These are phyloP conservation scores for Globisporangium acanthophoron DNA, from an alignment of 352 stramenopile species.

Conservation along the genomic window DNA sequence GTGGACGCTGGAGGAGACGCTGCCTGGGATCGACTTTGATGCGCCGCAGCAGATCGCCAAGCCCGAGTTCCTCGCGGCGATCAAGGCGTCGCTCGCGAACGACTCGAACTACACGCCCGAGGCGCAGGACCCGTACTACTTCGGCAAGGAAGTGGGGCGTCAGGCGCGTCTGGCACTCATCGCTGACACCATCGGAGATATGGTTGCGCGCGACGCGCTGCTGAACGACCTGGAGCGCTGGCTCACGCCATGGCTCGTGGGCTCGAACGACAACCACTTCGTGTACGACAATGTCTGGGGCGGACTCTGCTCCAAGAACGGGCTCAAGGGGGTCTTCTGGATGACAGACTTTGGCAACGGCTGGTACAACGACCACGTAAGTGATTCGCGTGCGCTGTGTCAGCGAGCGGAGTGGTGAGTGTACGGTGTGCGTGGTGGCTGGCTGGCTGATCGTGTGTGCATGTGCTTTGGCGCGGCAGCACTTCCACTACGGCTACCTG, in stretches of 20 bases:
- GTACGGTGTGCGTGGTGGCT: background rate
- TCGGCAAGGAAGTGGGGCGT: constrained; percentile 81
- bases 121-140: constrained; percentile 77
- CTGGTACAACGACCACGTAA: constrained; percentile 86
- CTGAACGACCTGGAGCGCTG: constrained; percentile 60
- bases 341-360: constrained; percentile 93
- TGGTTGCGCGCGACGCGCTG: constrained; percentile 41
- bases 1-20: constrained; percentile 58
- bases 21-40: constrained; percentile 50
- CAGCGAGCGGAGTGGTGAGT: background rate
- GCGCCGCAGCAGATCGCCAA: constrained; percentile 21
- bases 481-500: constrained; percentile 97
- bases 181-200: constrained; percentile 60
- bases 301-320: constrained; percentile 88
- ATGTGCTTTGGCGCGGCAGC: constrained; percentile 38
- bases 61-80: constrained; percentile 35
- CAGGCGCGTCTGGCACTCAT: constrained; percentile 79
- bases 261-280: constrained; percentile 76
- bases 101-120: constrained; percentile 68
- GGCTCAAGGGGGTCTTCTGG: constrained; percentile 84
- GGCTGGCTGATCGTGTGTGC: background rate
- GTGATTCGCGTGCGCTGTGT: background rate
- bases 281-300: constrained; percentile 93
- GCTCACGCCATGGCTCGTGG: constrained; percentile 76
- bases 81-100: constrained; percentile 46